Conservation (phyloP, 345 rosid genomes). For the Gossypium herbaceum region DNA sequence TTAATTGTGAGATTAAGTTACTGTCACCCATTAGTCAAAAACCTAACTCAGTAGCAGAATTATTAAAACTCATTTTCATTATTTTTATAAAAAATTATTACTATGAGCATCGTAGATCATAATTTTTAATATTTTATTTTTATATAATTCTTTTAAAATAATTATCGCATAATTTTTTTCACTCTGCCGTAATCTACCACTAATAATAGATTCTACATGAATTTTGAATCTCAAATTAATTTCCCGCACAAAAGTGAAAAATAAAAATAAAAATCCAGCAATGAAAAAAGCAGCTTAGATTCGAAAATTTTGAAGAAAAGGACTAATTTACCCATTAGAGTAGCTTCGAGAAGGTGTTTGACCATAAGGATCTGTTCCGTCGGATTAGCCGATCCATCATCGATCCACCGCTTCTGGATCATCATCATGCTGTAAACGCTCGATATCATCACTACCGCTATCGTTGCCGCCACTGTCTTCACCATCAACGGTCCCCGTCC, state of each 20-base stretch:
- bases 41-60: no score
- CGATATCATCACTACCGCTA: conserved; percentile 49
- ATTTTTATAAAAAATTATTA: no score
- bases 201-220: neutral
- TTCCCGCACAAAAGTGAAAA: neutral
- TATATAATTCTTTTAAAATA: no score
- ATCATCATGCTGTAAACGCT: conserved; percentile 51
- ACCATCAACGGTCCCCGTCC: conserved; percentile 87
- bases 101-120: no score
- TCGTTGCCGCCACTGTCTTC: conserved; percentile 71
- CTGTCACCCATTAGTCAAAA: no score
- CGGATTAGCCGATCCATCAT: conserved; percentile 55
- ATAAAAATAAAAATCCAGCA: neutral
- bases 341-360: conserved; percentile 68
- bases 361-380: conserved; percentile 90
- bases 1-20: no score
- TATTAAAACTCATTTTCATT: no score
- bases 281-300: neutral
- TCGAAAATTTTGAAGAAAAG: neutral
- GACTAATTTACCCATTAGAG: conserved; percentile 72
- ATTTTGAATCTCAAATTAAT: neutral
- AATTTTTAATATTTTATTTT: no score
- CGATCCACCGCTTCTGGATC: conserved; percentile 66
- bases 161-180: no score
- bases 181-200: no score